Conservation (phyloP, 2,329 filamentous ascomycete species). For the Trichoderma polysporum region DNA sequence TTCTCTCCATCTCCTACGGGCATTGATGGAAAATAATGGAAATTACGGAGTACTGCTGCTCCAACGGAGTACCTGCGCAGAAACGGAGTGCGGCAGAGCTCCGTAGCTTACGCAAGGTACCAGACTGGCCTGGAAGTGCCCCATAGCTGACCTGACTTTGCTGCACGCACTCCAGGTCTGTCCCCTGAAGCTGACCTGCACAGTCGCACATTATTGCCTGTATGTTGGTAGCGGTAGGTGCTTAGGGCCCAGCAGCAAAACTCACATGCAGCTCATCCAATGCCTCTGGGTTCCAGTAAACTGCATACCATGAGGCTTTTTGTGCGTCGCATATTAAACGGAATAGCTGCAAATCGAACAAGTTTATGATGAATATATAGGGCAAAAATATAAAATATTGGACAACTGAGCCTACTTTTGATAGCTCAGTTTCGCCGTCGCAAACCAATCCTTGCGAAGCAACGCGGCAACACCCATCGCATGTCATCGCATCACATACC, state of each 20-base stretch:
- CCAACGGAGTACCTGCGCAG: too few species aligned
- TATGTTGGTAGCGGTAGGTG: too few species aligned
- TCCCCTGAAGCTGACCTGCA: constrained; percentile 5
- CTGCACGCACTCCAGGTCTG: constrained; percentile 1
- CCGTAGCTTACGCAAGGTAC: neutral
- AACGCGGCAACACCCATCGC: neutral
- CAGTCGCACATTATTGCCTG: neutral
- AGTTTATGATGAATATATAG: neutral
- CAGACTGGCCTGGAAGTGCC: neutral
- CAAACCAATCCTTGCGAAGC: neutral
- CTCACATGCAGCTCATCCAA: neutral
- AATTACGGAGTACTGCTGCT: too few species aligned
- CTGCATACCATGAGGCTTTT: neutral
- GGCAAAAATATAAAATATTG: neutral
- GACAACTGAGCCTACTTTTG: neutral
- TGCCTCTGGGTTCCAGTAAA: neutral
- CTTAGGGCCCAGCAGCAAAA: neutral
- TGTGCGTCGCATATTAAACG: neutral
- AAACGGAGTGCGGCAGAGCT: too few species aligned
- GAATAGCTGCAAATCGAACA: neutral
- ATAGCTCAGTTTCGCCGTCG: neutral
- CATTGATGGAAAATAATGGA: too few species aligned
- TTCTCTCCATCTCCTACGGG: neutral
- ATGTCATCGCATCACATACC: neutral
- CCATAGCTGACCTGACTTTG: neutral